phyloP scores from a whole-genome alignment of 495 filamentous ascomycete genomes.

The Penicillium waksmanii region DNA sequence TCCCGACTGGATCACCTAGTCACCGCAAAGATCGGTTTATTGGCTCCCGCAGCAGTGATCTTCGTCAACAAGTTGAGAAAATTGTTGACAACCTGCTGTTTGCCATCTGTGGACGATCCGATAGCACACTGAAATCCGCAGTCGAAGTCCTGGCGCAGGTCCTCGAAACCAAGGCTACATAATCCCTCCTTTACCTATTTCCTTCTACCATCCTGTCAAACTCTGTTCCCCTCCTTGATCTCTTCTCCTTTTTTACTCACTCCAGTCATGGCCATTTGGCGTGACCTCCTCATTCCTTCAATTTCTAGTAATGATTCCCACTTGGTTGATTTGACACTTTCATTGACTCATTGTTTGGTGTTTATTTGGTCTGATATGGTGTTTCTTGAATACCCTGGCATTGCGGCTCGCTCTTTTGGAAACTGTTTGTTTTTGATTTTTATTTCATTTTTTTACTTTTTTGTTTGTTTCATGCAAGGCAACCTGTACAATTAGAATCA shows the following conservation, averaged over 20 bases:
- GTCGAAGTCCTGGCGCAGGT: slow-evolving; percentile 47
- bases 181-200: slow-evolving; percentile 11
- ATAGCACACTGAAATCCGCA: slow-evolving; percentile 45
- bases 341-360: slow-evolving; percentile 5
- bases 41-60: slow-evolving; percentile 35
- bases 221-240: slow-evolving; percentile 14
- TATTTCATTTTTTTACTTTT: slow-evolving; percentile 6
- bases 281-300: neutral
- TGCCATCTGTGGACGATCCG: slow-evolving; percentile 41
- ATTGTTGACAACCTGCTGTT: slow-evolving; percentile 49
- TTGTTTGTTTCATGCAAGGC: neutral
- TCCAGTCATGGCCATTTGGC: neutral
- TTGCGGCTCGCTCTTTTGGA: slow-evolving; percentile 23
- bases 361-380: slow-evolving; percentile 1
- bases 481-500: slow-evolving; percentile 25
- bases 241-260: slow-evolving; percentile 9
- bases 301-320: slow-evolving; percentile 12
- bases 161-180: slow-evolving; percentile 40
- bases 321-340: slow-evolving; percentile 15
- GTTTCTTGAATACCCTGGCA: slow-evolving; percentile 35
- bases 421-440: slow-evolving; percentile 2
- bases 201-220: slow-evolving; percentile 5
- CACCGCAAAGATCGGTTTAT: slow-evolving; percentile 39
- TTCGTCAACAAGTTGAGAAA: slow-evolving; percentile 40
- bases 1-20: slow-evolving; percentile 31